Evolutionary conservation across 805 yeast genomes (phyloP).

Genomic region (Metschnikowia borealis): DNA sequence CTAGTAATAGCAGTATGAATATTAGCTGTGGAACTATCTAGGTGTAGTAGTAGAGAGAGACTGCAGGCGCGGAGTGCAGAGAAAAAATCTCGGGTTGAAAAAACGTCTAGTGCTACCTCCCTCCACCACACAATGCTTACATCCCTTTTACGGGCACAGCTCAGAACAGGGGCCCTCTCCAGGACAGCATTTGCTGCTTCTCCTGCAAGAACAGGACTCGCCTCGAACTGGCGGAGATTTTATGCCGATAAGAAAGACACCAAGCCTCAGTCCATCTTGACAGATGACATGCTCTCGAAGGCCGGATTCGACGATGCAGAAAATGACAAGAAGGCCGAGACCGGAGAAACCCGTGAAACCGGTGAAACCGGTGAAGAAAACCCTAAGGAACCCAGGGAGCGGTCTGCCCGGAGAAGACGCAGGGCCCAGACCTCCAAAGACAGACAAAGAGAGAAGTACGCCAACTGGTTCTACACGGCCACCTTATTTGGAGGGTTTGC

Average conservation of each 20-base stretch:
- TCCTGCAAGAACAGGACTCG: background rate
- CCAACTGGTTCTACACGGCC: constrained; percentile 66
- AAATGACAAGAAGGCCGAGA: constrained; percentile 15
- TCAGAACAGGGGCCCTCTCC: background rate
- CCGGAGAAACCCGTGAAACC: constrained; percentile 14
- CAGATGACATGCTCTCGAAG: constrained; percentile 75
- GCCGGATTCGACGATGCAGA: constrained; percentile 69
- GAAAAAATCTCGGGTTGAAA: constrained; percentile 3
- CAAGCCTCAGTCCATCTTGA: constrained; percentile 51
- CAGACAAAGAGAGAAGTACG: constrained; percentile 75
- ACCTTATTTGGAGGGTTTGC: constrained; percentile 51
- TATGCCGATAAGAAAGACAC: constrained; percentile 22
- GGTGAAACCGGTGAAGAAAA: constrained; percentile 7
- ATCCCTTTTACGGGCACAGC: constrained; percentile 10
- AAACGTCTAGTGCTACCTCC: background rate
- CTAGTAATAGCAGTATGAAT: background rate
- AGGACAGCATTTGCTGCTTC: constrained; percentile 6
- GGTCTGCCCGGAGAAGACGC: constrained; percentile 27
- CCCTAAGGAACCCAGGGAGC: constrained; percentile 14
- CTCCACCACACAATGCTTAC: constrained; percentile 7
- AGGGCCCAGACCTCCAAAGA: constrained; percentile 63
- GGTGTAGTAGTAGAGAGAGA: background rate
- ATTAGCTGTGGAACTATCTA: background rate
- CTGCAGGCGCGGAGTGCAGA: constrained; percentile 4
- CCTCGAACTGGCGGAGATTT: constrained; percentile 6